Base-by-base conservation (phyloP, 2,329 filamentous ascomycete genomes). In the Nemania sp. region DNA sequence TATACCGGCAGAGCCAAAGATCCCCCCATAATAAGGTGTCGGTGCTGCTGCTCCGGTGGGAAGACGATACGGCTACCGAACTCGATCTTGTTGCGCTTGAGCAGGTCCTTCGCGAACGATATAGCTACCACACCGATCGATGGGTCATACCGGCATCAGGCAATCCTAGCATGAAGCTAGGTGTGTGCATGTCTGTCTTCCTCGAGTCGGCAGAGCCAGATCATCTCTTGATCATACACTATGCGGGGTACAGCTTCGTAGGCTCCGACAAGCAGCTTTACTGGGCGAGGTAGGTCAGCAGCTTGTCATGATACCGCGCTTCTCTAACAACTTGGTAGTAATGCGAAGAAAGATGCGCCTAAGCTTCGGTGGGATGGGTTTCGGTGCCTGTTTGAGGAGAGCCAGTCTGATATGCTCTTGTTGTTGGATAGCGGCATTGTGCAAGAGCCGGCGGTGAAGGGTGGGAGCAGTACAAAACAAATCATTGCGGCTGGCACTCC, bases 321-420 rank as follows among this genome's bases (percentile, higher is more conserved):
- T 62, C 73, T 76, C 78, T 82, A 71, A 82, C 70, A 65, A 58
- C 37, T 46, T 67, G 48, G 53, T 71, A 88, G 86, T 75, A 84
- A 85, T 73, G 64, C 79, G 46, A 78, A 80, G 48, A 81, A 84
- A 63, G 82, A 86, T 69, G 80, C 85, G n/a, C 78, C 84, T 34
- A 86, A 81, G 72, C 75, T 89, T 29, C 87, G 83, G 67, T 89
- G 86, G 86, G 81, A 83, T 65, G 83, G 83, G n/a, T 79, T 89
- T 1, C 81, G 84, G 57, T 86, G 82, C 68, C 74, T 87, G 15
- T 80, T 89, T 52, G 85, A 88, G 64, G 85, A 88, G 70, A 81
- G 83, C 1, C 81, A 83, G 62, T 86, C 85, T 3, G 86, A 89
- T 70, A 84, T 88, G 37, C 77, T 89, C 13, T 74, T 89, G 5